Conservation (phyloP, 106 monocot genomes). For the Apostasia shenzhenica region DNA sequence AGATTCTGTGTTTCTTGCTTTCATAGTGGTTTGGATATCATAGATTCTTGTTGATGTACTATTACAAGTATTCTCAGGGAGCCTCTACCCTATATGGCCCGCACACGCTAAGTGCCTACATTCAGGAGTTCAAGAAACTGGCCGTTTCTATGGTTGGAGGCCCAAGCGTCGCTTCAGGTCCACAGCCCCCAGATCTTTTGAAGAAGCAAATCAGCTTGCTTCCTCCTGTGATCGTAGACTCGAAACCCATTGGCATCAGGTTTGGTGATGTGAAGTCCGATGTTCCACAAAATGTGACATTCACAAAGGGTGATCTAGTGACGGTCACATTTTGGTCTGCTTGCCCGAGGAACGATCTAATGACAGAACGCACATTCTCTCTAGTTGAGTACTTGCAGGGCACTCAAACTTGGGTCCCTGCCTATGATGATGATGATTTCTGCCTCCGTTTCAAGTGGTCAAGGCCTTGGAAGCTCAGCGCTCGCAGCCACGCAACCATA, state of each 20-base stretch:
- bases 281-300: slow-evolving; percentile 51
- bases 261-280: slow-evolving; percentile 70
- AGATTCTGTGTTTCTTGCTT: no score
- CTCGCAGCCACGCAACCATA: slow-evolving; percentile 57
- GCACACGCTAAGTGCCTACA: slow-evolving; percentile 81
- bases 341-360: slow-evolving; percentile 83
- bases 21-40: no score
- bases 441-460: slow-evolving; percentile 80
- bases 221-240: slow-evolving; percentile 49
- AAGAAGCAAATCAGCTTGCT: slow-evolving; percentile 67
- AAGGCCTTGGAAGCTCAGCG: slow-evolving; percentile 55
- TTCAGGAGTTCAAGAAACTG: slow-evolving; percentile 87
- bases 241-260: slow-evolving; percentile 39
- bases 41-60: no score
- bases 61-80: slow-evolving; percentile 33
- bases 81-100: slow-evolving; percentile 89
- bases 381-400: slow-evolving; percentile 55
- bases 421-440: slow-evolving; percentile 84
- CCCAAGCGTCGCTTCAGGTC: slow-evolving; percentile 17
- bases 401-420: slow-evolving; percentile 42
- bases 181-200: slow-evolving; percentile 70
- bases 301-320: slow-evolving; percentile 45
- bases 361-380: slow-evolving; percentile 68
- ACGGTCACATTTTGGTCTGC: slow-evolving; percentile 75
- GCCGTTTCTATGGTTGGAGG: slow-evolving; percentile 33